Evolutionary conservation across 169 alveolate genomes (phyloP).

Genomic region (Babesia bovis): DNA sequence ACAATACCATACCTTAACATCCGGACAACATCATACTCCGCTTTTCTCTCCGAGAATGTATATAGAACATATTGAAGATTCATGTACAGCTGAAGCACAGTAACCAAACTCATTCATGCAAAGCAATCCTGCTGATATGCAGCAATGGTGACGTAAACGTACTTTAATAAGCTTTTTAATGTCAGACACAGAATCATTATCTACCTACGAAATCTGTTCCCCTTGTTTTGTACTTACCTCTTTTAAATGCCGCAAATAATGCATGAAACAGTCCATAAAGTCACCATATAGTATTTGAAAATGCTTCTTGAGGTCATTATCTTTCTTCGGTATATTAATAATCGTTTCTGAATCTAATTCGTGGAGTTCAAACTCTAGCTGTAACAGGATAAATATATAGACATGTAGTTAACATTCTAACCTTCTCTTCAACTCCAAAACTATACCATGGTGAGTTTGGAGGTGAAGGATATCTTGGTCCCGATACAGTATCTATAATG

Average conservation of each 20-base stretch:
- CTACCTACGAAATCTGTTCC: slow-evolving; percentile 45
- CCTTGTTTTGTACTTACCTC: slow-evolving; percentile 32
- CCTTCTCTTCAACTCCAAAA: slow-evolving; percentile 67
- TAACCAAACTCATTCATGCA: too few species aligned
- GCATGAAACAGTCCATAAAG: slow-evolving; percentile 66
- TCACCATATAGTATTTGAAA: slow-evolving; percentile 64
- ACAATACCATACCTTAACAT: slow-evolving; percentile 2
- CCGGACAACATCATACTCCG: slow-evolving; percentile 59
- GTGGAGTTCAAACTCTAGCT: slow-evolving; percentile 20
- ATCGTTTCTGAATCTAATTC: slow-evolving; percentile 73
- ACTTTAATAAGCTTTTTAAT: too few species aligned
- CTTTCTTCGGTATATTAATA: slow-evolving; percentile 36
- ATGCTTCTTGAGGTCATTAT: slow-evolving; percentile 57
- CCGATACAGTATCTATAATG: slow-evolving; percentile 6
- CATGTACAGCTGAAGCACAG: slow-evolving; percentile 55
- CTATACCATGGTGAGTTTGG: slow-evolving; percentile 61
- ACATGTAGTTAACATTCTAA: background rate
- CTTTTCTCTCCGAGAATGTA: slow-evolving; percentile 55
- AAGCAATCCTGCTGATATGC: too few species aligned
- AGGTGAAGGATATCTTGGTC: slow-evolving; percentile 68
- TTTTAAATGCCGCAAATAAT: slow-evolving; percentile 33
- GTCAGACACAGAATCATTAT: slow-evolving; percentile 51
- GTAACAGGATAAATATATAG: background rate
- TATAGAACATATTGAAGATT: slow-evolving; percentile 72
- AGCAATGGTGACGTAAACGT: too few species aligned